Evolutionary conservation across 2,329 filamentous ascomycete genomes (phyloP), one percentile per base, ranked within the genome.

Genomic region (Triangularia setosa): DNA sequence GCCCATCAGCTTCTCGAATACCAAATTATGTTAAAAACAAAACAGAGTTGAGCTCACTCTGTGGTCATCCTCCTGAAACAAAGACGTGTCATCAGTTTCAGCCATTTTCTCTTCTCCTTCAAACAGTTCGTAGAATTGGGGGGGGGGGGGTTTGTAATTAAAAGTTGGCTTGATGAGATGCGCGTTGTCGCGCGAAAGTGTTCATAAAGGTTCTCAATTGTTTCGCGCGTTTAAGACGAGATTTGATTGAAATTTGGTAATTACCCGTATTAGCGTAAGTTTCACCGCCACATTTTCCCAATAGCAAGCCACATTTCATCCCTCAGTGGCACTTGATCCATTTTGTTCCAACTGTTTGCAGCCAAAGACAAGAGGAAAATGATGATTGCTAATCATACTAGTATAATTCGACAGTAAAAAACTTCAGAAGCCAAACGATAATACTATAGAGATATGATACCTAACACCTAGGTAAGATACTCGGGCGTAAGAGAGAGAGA

Each of bases 11-110:
- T 62, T 30, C 4, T 40, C 35, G 23, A 53, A n/a, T 7, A 7
- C n/a, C 27, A 44, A 40, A 28, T 24, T 14, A 21, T 14, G 24
- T 6, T 27, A 11, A 33, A 14, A 6, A 33, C n/a, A 21, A 48
- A 48, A 48, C n/a, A 35, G n/a, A n/a, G n/a, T n/a, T n/a, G n/a
- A n/a, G n/a, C 62, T 66, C 71, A 81, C 81, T 72, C 80, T 78
- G 57, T 83, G 78, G 56, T 83, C 80, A 60, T 81, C 76, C 55
- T 80, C 76, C n/a, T 70, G 71, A 62, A 79, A 76, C 23, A 53
- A 52, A 12, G 16, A 28, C 33, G 18, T 35, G 18, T 61, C 30
- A 6, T 71, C 68, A 27, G 63, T 28, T 55, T 65, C 63, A 4
- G 65, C 63, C 66, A 69, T 70, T 2, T 40, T 64, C 53, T 57